Percentiles rank a stretch among this genome's conserved stretches.
Conservation (phyloP, 1,284 basidiomycete genomes). For the Cryptococcus hybrid region DNA sequence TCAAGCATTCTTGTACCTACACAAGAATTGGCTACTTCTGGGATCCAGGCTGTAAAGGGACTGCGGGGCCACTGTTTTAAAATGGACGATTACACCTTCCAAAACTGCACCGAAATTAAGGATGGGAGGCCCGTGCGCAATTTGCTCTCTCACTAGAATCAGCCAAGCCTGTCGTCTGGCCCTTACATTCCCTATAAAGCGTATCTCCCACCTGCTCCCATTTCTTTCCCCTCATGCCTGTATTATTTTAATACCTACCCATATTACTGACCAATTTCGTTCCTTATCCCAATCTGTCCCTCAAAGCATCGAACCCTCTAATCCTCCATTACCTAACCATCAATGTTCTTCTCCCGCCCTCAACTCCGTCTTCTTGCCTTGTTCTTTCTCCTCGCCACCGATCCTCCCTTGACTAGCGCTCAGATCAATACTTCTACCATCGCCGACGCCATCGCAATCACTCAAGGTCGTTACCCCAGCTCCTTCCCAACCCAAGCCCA, state of each 20-base stretch:
- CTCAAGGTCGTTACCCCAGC: not conserved
- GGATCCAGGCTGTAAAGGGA: not conserved
- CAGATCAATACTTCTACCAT: not conserved
- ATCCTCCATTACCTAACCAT: not conserved
- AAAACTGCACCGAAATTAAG: not conserved
- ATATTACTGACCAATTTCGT: not conserved
- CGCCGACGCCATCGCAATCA: not conserved
- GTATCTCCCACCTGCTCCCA: not conserved
- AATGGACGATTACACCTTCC: not conserved
- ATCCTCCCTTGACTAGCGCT: not conserved
- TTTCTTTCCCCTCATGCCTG: not conserved
- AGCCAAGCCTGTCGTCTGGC: too few relatives aligned
- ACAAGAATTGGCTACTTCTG: not conserved
- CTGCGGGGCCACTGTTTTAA: not conserved
- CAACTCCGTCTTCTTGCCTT: not conserved
- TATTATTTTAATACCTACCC: not conserved
- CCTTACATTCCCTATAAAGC: not conserved
- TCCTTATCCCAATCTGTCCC: not conserved
- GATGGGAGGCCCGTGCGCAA: not conserved
- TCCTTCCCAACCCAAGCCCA: not conserved
- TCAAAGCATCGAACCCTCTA: not conserved
- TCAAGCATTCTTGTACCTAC: not conserved
- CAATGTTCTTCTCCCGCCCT: not conserved
- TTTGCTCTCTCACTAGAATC: not conserved
- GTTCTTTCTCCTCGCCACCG: not conserved